Percentiles rank a stretch among this genome's conserved stretches.
These are phyloP conservation scores for Ceriops decandra DNA, from an alignment of 345 rosid species.

Conservation along the genomic window DNA sequence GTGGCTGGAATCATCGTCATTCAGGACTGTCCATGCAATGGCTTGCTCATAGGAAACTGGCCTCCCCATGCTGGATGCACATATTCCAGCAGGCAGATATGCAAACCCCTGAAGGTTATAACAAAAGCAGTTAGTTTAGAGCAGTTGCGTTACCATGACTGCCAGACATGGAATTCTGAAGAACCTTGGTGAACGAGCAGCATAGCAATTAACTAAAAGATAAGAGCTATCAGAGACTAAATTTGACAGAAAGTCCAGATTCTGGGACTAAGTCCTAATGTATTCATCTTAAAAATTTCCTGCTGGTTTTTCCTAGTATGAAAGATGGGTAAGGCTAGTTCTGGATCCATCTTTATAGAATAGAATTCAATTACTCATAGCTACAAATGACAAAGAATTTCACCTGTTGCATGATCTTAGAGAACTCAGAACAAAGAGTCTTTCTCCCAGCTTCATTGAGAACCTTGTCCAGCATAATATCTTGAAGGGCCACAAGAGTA, in stretches of 20 bases:
- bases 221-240: too few species aligned
- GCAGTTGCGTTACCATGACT: background rate
- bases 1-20: constrained; percentile 81
- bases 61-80: constrained; percentile 96
- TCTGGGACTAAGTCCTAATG: too few species aligned
- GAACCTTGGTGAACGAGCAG: background rate
- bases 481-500: constrained; percentile 87
- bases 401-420: constrained; percentile 95
- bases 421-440: constrained; percentile 70
- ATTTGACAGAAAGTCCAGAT: too few species aligned
- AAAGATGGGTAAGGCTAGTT: too few species aligned
- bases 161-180: background rate
- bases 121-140: background rate
- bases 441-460: constrained; percentile 74
- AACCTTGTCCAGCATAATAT: constrained; percentile 82
- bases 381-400: background rate
- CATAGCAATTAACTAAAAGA: background rate
- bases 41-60: constrained; percentile 84
- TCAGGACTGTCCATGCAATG: constrained; percentile 89
- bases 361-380: background rate
- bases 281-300: too few species aligned
- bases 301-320: too few species aligned
- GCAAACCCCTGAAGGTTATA: constrained; percentile 59
- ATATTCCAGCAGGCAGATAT: constrained; percentile 77
- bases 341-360: too few species aligned